Evolutionary conservation across 305 asterid species (phyloP).

Genomic region (Solanum hybrid): DNA sequence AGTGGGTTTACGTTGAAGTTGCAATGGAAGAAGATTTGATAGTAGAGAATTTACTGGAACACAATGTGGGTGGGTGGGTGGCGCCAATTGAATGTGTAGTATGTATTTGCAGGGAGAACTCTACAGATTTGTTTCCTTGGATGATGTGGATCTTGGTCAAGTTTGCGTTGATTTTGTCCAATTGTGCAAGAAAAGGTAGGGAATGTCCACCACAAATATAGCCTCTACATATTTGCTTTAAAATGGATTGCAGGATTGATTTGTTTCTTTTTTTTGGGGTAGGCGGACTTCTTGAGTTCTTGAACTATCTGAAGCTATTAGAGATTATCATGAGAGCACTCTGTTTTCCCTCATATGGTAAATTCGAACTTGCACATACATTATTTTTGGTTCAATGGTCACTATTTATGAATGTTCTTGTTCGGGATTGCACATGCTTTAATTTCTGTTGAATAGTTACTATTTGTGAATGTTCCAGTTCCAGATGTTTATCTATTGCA

Average conservation of each 20-base stretch:
- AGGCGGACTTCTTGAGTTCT: conserved; percentile 89
- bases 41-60: not conserved
- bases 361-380: conserved; percentile 8
- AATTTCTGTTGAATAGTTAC: not conserved
- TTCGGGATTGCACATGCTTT: not conserved
- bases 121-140: conserved; percentile 70
- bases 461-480: not conserved
- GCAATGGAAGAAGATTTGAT: conserved; percentile 4
- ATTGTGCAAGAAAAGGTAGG: conserved; percentile 84
- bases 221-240: not conserved
- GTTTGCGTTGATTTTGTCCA: conserved; percentile 87
- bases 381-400: conserved; percentile 3
- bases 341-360: conserved; percentile 88
- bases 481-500: not conserved
- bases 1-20: not conserved
- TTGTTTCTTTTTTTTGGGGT: not conserved
- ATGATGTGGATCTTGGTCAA: conserved; percentile 98
- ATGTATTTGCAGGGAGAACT: conserved; percentile 49
- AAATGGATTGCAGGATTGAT: not conserved
- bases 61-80: not conserved
- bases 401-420: not conserved
- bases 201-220: not conserved
- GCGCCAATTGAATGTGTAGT: not conserved
- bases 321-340: conserved; percentile 83
- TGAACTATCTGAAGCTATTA: conserved; percentile 93